Conservation (phyloP, 169 alveolate genomes). For the Perkinsus olseni region DNA sequence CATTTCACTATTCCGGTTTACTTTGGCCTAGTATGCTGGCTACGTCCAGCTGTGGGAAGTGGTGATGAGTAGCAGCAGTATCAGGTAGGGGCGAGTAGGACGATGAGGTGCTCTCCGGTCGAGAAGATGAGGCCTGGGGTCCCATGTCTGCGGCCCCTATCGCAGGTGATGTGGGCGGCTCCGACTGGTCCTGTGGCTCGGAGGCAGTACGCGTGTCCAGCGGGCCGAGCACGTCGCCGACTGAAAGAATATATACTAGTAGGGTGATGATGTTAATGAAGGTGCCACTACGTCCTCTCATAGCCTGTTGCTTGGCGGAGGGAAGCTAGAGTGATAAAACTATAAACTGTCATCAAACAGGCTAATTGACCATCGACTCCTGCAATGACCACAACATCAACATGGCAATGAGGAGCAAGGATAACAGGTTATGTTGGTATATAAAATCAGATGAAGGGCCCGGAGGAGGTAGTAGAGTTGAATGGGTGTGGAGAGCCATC, state of each 20-base stretch:
- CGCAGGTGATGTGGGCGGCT: background rate
- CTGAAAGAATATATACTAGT: background rate
- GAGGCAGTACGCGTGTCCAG: background rate
- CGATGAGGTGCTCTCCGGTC: background rate
- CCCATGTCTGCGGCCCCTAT: background rate
- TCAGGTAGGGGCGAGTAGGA: background rate
- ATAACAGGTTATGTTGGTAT: background rate
- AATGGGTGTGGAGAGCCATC: background rate
- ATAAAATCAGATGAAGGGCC: background rate
- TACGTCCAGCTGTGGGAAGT: background rate
- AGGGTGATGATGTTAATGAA: background rate
- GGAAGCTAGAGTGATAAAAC: too few species aligned
- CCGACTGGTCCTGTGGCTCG: background rate
- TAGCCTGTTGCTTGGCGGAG: too few species aligned
- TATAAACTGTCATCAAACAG: too few species aligned
- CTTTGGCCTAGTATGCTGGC: background rate
- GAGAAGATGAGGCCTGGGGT: background rate
- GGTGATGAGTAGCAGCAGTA: background rate
- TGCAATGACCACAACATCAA: background rate
- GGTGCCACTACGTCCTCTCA: background rate
- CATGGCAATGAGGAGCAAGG: background rate
- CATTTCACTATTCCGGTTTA: background rate
- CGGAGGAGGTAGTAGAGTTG: background rate
- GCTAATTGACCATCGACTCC: too few species aligned
- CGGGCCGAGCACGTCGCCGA: background rate